These are phyloP conservation scores for Paramecium sexaurelia DNA, from an alignment of 73 alveolate genomes.

Conservation along the genomic window DNA sequence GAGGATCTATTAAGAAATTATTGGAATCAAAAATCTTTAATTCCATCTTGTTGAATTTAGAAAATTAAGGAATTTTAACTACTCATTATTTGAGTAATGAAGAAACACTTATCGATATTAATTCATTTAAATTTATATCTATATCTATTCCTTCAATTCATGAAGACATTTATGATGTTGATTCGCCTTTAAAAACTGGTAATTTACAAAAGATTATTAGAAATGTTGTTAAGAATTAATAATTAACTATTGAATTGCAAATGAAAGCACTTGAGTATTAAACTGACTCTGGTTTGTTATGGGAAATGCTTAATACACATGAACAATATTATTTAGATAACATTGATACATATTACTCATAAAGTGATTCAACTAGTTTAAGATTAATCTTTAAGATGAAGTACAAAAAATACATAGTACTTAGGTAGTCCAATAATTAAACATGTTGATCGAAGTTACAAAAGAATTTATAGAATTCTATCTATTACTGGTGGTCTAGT, in stretches of 20 bases:
- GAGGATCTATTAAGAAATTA: neutral
- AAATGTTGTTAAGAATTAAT: neutral
- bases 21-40: neutral
- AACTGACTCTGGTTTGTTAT: neutral
- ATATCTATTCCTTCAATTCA: neutral
- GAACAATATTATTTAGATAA: neutral
- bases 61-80: neutral
- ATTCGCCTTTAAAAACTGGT: neutral
- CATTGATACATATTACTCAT: neutral
- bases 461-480: neutral
- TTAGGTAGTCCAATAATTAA: neutral
- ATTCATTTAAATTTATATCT: neutral
- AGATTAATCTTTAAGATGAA: neutral
- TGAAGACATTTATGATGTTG: neutral
- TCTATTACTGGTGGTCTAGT: conserved; percentile 23
- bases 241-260: neutral
- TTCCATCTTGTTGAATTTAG: neutral
- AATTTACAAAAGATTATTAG: neutral
- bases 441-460: neutral
- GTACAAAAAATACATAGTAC: neutral
- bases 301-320: neutral
- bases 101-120: neutral
- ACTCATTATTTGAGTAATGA: neutral
- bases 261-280: neutral
- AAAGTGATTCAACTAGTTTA: neutral